These are phyloP conservation scores for Emiliania huxleyi DNA, from an alignment of 78 protist genomes.

Conservation along the genomic window DNA sequence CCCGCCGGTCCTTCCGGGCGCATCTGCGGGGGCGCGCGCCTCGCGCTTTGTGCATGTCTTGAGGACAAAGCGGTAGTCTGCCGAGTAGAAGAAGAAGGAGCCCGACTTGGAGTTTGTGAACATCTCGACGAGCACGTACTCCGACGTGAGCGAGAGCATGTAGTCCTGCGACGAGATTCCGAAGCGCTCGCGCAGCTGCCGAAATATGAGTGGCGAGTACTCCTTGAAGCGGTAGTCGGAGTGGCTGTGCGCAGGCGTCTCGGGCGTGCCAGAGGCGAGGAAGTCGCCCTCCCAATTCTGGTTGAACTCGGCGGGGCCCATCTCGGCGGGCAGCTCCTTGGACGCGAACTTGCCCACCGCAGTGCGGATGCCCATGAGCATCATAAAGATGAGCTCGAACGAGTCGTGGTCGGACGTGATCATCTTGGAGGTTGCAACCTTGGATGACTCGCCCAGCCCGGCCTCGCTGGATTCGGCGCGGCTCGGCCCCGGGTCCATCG, in stretches of 20 bases:
- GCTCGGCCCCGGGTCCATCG: too few species aligned
- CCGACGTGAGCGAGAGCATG: constrained; percentile 11
- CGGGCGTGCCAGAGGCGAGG: neutral
- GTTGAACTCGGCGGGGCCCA: neutral
- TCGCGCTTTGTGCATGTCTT: constrained; percentile 18
- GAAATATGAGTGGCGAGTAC: neutral
- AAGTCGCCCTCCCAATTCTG: neutral
- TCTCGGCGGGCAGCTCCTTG: neutral
- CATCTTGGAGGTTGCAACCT: neutral
- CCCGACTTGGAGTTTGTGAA: neutral
- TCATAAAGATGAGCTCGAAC: constrained; percentile 4
- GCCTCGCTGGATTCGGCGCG: too few species aligned
- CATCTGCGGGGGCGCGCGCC: too few species aligned
- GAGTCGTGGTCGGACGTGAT: neutral
- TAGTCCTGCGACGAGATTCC: constrained; percentile 18
- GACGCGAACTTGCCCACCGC: neutral
- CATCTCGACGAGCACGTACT: constrained; percentile 27
- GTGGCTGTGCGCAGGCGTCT: neutral
- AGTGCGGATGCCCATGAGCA: constrained; percentile 15
- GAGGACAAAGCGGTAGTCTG: constrained; percentile 10
- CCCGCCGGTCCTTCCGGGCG: too few species aligned
- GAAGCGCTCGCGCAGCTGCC: constrained; percentile 13
- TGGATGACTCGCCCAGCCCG: too few species aligned
- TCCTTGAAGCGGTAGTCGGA: neutral
- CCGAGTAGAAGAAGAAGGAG: constrained; percentile 16